Evolutionary conservation across 2,329 filamentous ascomycete genomes (phyloP).

Genomic region (Cladosporium sp.): DNA sequence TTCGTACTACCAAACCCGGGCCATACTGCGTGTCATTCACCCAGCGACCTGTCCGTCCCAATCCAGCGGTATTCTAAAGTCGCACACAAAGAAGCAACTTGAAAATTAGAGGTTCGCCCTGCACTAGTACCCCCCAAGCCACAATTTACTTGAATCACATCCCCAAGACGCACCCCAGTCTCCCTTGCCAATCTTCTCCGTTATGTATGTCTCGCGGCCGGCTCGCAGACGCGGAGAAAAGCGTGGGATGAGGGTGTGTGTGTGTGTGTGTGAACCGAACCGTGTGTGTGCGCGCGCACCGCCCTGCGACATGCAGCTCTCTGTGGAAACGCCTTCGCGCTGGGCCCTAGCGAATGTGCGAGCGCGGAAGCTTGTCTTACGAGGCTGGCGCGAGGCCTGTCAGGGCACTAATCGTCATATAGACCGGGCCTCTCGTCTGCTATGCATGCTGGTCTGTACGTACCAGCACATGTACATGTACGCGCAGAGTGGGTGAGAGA

Average conservation of each 20-base stretch:
- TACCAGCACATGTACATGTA: constrained; percentile 3
- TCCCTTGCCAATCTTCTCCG: background rate
- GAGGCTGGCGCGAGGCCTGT: background rate
- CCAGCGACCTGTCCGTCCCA: constrained; percentile 4
- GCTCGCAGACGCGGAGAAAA: background rate
- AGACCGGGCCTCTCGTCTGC: background rate
- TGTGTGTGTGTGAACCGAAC: background rate
- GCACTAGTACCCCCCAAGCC: background rate
- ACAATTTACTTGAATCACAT: constrained; percentile 7
- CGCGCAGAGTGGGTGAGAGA: background rate
- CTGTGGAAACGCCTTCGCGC: background rate
- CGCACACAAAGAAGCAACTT: background rate
- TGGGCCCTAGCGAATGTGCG: background rate
- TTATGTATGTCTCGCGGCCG: background rate
- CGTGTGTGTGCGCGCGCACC: background rate
- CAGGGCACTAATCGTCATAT: constrained; percentile 1
- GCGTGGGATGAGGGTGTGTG: background rate
- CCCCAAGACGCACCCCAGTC: constrained; percentile 1
- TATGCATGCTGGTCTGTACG: constrained; percentile 3
- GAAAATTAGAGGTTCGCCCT: background rate
- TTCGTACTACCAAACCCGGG: background rate
- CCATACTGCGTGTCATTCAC: background rate
- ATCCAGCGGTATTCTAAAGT: background rate
- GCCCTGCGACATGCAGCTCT: background rate
- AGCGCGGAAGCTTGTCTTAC: constrained; percentile 3